These are phyloP conservation scores for Aethionema arabicum DNA, from an alignment of 345 rosid species.

Conservation along the genomic window DNA sequence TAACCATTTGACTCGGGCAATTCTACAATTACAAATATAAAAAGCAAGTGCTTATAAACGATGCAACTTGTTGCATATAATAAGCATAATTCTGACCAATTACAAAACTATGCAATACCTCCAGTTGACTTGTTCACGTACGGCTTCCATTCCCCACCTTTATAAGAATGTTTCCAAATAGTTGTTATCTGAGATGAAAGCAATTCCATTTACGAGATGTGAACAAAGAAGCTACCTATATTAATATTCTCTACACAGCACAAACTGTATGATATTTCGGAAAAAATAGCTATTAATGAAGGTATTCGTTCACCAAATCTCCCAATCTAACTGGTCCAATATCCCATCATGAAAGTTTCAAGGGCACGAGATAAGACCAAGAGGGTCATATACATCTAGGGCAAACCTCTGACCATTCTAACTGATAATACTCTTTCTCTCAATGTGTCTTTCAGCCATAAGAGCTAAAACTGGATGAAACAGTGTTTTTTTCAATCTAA, in stretches of 20 bases:
- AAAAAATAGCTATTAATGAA: slow-evolving; percentile 18
- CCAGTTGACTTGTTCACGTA: slow-evolving; percentile 63
- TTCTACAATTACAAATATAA: slow-evolving; percentile 43
- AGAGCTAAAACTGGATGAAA: slow-evolving; percentile 19
- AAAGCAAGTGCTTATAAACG: slow-evolving; percentile 6
- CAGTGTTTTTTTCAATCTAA: slow-evolving; percentile 3
- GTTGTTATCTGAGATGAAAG: slow-evolving; percentile 60
- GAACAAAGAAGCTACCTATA: slow-evolving; percentile 1
- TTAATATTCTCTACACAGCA: slow-evolving; percentile 6
- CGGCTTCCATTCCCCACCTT: slow-evolving; percentile 78
- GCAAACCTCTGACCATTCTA: slow-evolving; percentile 5
- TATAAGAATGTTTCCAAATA: slow-evolving; percentile 85
- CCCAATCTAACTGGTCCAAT: slow-evolving; percentile 10
- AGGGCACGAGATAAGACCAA: slow-evolving; percentile 10
- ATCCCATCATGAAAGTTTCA: background rate
- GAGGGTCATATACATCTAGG: background rate
- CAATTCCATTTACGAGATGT: slow-evolving; percentile 5
- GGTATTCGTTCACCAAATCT: background rate
- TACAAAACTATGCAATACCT: slow-evolving; percentile 48
- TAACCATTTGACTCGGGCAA: slow-evolving; percentile 96
- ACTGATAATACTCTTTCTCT: slow-evolving; percentile 20
- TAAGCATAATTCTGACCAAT: slow-evolving; percentile 1
- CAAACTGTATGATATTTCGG: background rate
- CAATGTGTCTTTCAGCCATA: background rate
- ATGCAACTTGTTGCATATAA: slow-evolving; percentile 2